Evolutionary conservation across 2,329 filamentous ascomycete species (phyloP), one percentile per base, ranked within the genome.

Genomic region (Fusarium illudens): DNA sequence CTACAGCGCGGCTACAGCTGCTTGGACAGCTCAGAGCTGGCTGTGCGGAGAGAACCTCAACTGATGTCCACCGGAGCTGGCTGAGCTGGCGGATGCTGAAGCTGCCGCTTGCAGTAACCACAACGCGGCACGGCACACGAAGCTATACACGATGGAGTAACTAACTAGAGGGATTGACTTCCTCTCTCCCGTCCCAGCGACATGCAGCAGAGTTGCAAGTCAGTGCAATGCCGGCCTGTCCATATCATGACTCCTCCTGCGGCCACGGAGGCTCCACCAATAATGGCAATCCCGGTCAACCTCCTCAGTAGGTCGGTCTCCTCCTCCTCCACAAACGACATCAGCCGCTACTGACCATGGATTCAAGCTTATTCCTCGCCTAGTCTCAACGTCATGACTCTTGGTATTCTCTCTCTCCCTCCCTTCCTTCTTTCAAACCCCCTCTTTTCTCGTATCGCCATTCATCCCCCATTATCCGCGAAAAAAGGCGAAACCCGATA

Each of bases 161-260:
- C 19, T 20, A 22, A 22, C 6, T 36, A 46, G 44, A 54, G 11
- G n/a, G 34, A 46, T 33, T 25, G 64, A 46, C 42, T 48, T 51
- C 50, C 19, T 6, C 20, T n/a, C 30, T 17, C 39, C 27, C n/a
- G 4, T 22, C 12, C n/a, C 20, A 57, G 30, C 42, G 58, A 20
- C 8, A 58, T 29, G 39, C 32, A 34, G 42, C 55, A 62, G 48
- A 68, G 65, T 62, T 56, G 32, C 42, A 36, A 25, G 49, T 57
- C 42, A 20, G 53, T 56, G 30, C 37, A 46, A 20, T 56, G 29
- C 37, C 39, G 53, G 39, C 29, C 52, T 27, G 52, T 56, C 42
- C 62, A 48, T 68, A 68, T 69, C 65, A 68, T 69, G 66, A 57
- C 65, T 69, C 51, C 37, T 63, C 62, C 19, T 66, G 62, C 58